Evolutionary conservation across 257 asterid genomes (phyloP).

Genomic region (Avicennia marina): DNA sequence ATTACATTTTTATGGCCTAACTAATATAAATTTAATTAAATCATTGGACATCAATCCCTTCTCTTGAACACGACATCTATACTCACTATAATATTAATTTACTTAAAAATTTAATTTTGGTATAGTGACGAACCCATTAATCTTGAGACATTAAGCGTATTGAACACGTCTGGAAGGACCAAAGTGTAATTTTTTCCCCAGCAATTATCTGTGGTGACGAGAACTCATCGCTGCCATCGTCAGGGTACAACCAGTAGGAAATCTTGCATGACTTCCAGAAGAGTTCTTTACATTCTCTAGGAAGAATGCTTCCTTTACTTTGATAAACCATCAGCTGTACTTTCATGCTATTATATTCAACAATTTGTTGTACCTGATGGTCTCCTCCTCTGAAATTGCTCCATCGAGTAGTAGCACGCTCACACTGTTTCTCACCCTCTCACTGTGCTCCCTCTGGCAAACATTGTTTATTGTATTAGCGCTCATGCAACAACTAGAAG

Average conservation of each 20-base stretch:
- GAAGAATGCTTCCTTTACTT: constrained; percentile 13
- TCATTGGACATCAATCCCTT: too few species aligned
- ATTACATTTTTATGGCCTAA: too few species aligned
- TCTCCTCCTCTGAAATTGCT: constrained; percentile 10
- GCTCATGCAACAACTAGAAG: too few species aligned
- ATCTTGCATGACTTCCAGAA: constrained; percentile 22
- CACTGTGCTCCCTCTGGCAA: constrained; percentile 10
- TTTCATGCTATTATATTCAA: constrained; percentile 7
- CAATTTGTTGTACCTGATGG: background rate
- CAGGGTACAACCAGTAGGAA: constrained; percentile 16
- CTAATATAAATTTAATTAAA: too few species aligned
- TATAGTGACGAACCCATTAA: too few species aligned
- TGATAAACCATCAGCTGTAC: constrained; percentile 14
- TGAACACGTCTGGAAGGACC: too few species aligned
- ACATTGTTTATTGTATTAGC: background rate
- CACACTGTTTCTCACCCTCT: background rate
- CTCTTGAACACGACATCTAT: too few species aligned
- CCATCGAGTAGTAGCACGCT: background rate
- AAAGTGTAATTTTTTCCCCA: too few species aligned
- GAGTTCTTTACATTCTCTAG: constrained; percentile 19
- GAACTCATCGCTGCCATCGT: constrained; percentile 13
- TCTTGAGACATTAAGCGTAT: too few species aligned
- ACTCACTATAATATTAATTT: too few species aligned
- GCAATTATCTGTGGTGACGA: constrained; percentile 9
- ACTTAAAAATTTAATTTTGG: too few species aligned